phyloP scores from a whole-genome alignment of 2,329 filamentous ascomycete species.

The Pseudopithomyces chartarum region DNA sequence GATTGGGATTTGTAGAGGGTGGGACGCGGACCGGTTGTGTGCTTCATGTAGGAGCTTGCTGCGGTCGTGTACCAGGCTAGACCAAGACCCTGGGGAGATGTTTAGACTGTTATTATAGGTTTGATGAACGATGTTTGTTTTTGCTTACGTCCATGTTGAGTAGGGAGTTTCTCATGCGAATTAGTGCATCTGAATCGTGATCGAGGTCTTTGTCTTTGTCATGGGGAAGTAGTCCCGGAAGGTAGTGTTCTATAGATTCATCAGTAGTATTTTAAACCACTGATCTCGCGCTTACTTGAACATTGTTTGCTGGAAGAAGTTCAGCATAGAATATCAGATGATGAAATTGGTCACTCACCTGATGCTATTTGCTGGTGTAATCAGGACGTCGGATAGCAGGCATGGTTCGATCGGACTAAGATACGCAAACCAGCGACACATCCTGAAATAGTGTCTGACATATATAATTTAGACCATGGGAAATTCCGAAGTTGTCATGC shows the following conservation, averaged over 20 bases:
- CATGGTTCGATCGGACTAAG: constrained; percentile 58
- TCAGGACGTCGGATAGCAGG: constrained; percentile 60
- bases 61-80: constrained; percentile 59
- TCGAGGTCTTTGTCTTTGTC: constrained; percentile 46
- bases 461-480: too few relatives aligned
- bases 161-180: constrained; percentile 57
- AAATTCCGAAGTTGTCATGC: too few relatives aligned
- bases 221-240: constrained; percentile 58
- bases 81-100: constrained; percentile 50
- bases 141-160: constrained; percentile 55
- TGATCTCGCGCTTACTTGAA: constrained; percentile 10
- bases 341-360: neutral
- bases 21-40: constrained; percentile 48
- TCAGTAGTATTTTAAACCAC: neutral
- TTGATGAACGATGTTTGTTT: neutral
- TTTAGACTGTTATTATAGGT: neutral
- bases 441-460: constrained; percentile 18
- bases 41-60: constrained; percentile 47
- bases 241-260: constrained; percentile 55
- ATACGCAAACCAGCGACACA: constrained; percentile 63
- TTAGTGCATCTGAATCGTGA: constrained; percentile 48
- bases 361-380: constrained; percentile 48
- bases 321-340: neutral
- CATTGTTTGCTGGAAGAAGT: constrained; percentile 36
- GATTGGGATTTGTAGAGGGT: constrained; percentile 59